These are phyloP conservation scores for Hymenochaete sp. DNA, from an alignment of 1,284 basidiomycete genomes.

Conservation along the genomic window DNA sequence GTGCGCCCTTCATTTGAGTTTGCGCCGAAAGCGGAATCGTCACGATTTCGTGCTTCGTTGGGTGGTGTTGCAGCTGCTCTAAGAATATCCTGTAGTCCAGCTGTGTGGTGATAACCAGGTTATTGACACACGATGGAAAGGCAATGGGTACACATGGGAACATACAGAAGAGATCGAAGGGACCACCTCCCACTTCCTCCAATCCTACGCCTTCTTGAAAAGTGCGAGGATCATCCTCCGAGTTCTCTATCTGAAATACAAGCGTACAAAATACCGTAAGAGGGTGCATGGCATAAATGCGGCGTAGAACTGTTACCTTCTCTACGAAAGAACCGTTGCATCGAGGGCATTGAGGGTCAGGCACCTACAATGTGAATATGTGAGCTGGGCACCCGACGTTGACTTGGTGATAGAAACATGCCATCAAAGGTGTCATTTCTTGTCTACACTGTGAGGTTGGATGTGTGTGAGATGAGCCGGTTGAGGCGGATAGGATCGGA, in stretches of 20 bases:
- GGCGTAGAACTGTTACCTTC: conserved; percentile 36
- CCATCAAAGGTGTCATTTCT: conserved; percentile 76
- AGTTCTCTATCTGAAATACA: conserved; percentile 53
- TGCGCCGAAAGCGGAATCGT: background rate
- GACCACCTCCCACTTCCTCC: conserved; percentile 22
- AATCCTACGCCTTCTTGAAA: conserved; percentile 36
- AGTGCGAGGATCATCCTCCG: conserved; percentile 60
- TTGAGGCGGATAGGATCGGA: background rate
- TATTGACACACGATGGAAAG: background rate
- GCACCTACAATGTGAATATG: conserved; percentile 36
- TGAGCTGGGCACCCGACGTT: background rate
- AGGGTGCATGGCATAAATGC: background rate
- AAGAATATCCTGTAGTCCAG: conserved; percentile 4
- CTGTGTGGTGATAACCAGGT: background rate
- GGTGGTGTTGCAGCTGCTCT: background rate
- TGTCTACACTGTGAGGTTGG: conserved; percentile 49
- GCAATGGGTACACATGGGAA: background rate
- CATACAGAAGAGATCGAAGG: conserved; percentile 2
- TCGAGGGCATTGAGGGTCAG: conserved; percentile 66
- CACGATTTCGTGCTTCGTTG: background rate
- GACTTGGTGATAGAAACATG: conserved; percentile 26
- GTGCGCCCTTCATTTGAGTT: too few relatives aligned
- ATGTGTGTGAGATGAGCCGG: conserved; percentile 2
- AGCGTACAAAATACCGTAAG: background rate
- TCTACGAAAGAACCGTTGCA: conserved; percentile 70